These are phyloP conservation scores for Delphinella strobiligena DNA, from an alignment of 2,329 filamentous ascomycete species.

Conservation along the genomic window DNA sequence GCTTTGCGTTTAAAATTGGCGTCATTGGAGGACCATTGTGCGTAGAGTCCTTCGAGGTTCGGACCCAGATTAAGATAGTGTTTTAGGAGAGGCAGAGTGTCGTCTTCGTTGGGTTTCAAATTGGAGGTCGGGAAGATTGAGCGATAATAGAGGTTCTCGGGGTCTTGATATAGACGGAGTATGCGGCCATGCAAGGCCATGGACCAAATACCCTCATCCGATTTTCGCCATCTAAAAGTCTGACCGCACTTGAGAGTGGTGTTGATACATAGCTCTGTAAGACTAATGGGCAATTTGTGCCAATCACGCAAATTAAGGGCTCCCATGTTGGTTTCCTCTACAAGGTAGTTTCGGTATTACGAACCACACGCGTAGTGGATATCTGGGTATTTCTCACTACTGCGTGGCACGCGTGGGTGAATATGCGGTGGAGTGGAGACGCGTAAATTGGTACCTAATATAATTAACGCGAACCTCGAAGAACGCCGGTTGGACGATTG, in stretches of 20 bases:
- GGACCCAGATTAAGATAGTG: slow-evolving; percentile 80
- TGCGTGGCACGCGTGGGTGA: no score
- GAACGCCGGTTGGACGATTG: no score
- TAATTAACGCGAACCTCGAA: no score
- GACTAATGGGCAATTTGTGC: slow-evolving; percentile 70
- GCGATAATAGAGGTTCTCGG: slow-evolving; percentile 66
- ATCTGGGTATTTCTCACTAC: no score
- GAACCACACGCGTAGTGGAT: no score
- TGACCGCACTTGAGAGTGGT: slow-evolving; percentile 91
- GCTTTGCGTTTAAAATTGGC: slow-evolving; percentile 82
- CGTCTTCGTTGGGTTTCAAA: no score
- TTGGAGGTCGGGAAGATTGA: slow-evolving; percentile 50
- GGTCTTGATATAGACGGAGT: slow-evolving; percentile 72
- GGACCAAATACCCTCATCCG: slow-evolving; percentile 71
- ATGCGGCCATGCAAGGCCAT: slow-evolving; percentile 80
- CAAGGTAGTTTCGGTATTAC: no score
- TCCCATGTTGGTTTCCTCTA: slow-evolving; percentile 21
- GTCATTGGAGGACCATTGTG: slow-evolving; percentile 76
- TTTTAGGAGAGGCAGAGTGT: slow-evolving; percentile 60
- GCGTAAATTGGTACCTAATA: no score
- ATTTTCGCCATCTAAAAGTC: slow-evolving; percentile 87
- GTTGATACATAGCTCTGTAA: slow-evolving; percentile 84
- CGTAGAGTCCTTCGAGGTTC: slow-evolving; percentile 66
- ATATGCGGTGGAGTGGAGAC: no score
- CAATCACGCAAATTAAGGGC: slow-evolving; percentile 55